Base-by-base conservation (phyloP, 139 green algal genomes). In the Dunaliella sp. region DNA sequence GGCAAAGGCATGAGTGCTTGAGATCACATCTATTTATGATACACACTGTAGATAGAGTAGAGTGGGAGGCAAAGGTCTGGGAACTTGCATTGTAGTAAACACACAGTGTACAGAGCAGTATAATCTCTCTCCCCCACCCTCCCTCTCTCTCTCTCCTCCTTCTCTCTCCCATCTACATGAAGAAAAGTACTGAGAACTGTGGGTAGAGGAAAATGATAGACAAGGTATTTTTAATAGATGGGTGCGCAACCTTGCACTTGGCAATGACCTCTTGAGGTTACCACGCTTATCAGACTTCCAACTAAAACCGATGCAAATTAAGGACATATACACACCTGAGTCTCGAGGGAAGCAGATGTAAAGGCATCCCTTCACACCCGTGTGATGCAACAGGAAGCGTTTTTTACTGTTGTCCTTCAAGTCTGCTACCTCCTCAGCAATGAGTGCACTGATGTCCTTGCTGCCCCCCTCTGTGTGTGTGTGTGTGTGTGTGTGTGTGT, bases 311-410 rank as follows among this genome's bases (percentile, higher is more conserved):
- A 65, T 16, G 48, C 48, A 48, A 1, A 24, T 32, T 2, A 36
- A 1, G 36, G 1, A 73, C 79, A 83, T 24, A 26, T 31, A 38
- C 77, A 26, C 77, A 81, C 77, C 77, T 38, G 77, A 36, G 33
- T 73, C 38, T 25, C 2, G n/a, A 3, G 91, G 91, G 74, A 94
- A 92, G 28, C 87, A 59, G 16, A 92, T 30, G 57, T 87, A 93
- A 1, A 90, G 1, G 38, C 85, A 90, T 84, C 89, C 89, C 28
- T 89, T 88, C 36, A 94, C 88, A 35, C 86, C 86, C n/a, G 86
- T 90, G 24, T 89, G 33, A 75, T 89, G 84, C 35, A 82, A 21
- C 73, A 82, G 83, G 88, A 94, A 94, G 0, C 84, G 77, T 1
- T 78, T 26, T 48, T 87, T 86, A 1, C 33, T 85, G 59, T 88